Evolutionary conservation across 2,329 filamentous ascomycete genomes (phyloP), one percentile per base, ranked within the genome.

Genomic region (Myrmaecium sp.): DNA sequence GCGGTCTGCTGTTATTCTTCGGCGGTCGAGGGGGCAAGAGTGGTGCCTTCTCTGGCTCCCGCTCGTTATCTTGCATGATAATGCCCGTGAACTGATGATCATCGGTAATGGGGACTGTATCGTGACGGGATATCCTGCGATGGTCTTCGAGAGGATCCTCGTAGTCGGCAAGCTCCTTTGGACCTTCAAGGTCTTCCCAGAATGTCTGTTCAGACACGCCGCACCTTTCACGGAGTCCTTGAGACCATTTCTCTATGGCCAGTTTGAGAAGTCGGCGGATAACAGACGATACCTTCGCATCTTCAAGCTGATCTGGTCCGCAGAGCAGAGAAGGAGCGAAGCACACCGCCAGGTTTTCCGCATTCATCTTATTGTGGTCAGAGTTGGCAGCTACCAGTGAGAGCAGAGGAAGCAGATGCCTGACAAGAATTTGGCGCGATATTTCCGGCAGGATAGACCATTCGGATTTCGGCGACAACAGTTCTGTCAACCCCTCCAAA

Each of bases 351-450:
- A 69, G 38, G 25, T 67, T 67, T 24, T 58, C 57, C 0, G 62
- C 41, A 3, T 49, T 60, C 64, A 69, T 69, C 36, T 64, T 65
- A 45, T 68, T 69, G 25, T 52, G 34, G n/a, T 55, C 41, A 26
- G 57, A 46, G 17, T 57, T 50, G 14, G 46, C 44, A 6, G 62
- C 48, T 4, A 68, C 54, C 1, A 47, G 42, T 13, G 54, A 53
- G 2, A 67, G 46, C n/a, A 67, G 39, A 2, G 64, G 64, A 6
- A 69, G 43, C 7, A 68, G 44, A 41, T 69, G 64, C 22, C 59
- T 44, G 3, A 52, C 52, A 4, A 65, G 34, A 11, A 67, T 57
- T 29, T 60, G 50, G 14, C 62, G 52, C 3, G 59, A 58, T 3
- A 51, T 51, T 5, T 41, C 37, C 7, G 56, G 55, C 6, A 66